Evolutionary conservation across 768 basidiomycete genomes (phyloP).

Genomic region (Auriscalpium orientale): DNA sequence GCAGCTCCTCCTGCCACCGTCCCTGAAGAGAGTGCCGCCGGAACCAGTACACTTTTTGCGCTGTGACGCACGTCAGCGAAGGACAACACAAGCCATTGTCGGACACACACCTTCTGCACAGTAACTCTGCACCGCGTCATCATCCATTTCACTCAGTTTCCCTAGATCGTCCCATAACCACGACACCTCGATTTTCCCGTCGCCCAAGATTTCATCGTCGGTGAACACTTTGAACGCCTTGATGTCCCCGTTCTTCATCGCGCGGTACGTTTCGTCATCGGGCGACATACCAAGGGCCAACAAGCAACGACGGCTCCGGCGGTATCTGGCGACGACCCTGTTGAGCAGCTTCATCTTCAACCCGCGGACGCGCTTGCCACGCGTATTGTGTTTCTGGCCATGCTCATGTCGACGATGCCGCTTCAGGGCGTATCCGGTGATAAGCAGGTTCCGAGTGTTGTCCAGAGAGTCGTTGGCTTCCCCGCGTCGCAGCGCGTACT

Average conservation of each 20-base stretch:
- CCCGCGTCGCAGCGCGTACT: not conserved
- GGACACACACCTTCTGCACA: not conserved
- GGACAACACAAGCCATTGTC: too few species aligned
- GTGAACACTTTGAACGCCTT: not conserved
- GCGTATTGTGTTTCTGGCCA: not conserved
- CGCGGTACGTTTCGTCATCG: not conserved
- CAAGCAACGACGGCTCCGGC: not conserved
- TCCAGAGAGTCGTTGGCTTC: not conserved
- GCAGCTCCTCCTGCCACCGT: constrained; percentile 4
- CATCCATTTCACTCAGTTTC: not conserved
- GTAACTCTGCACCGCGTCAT: not conserved
- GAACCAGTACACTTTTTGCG: constrained; percentile 8
- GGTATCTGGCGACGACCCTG: not conserved
- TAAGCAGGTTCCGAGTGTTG: not conserved
- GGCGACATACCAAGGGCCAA: not conserved
- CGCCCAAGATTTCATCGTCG: not conserved
- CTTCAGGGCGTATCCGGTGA: not conserved
- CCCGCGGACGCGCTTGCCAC: not conserved
- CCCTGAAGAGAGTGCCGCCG: not conserved
- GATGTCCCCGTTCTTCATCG: not conserved
- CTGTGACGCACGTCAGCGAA: not conserved
- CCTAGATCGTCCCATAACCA: not conserved
- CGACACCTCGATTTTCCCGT: not conserved
- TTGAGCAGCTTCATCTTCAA: not conserved
- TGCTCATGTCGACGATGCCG: not conserved